Percentiles rank a stretch among this genome's conserved stretches.
Conservation (phyloP, 2,329 filamentous ascomycete species). For the Epichloe gansuensis region DNA sequence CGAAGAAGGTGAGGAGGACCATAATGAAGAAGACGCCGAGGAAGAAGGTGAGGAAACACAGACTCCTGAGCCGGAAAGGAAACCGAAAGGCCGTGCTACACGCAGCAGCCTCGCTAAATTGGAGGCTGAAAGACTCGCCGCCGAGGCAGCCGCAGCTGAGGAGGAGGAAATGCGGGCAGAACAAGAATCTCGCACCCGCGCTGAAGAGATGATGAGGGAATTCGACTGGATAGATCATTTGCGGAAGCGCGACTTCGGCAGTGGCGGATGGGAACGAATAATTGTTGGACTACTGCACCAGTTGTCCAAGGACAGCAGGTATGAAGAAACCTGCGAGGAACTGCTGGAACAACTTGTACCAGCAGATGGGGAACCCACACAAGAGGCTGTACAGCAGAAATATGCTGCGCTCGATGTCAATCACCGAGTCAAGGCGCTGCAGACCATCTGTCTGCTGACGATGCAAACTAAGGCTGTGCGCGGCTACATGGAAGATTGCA, state of each 20-base stretch:
- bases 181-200: slow-evolving; percentile 48
- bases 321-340: slow-evolving; percentile 61
- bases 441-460: slow-evolving; percentile 76
- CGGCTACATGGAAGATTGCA: slow-evolving; percentile 82
- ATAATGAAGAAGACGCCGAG: slow-evolving; percentile 39
- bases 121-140: slow-evolving; percentile 56
- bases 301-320: slow-evolving; percentile 60
- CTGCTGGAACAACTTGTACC: slow-evolving; percentile 74
- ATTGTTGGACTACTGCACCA: slow-evolving; percentile 78
- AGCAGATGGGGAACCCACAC: slow-evolving; percentile 57
- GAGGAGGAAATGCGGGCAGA: slow-evolving; percentile 32
- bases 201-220: slow-evolving; percentile 58
- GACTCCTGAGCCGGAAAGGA: slow-evolving; percentile 59
- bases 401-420: slow-evolving; percentile 76
- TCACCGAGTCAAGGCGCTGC: slow-evolving; percentile 62
- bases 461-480: slow-evolving; percentile 77
- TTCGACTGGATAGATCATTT: slow-evolving; percentile 81
- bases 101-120: slow-evolving; percentile 74
- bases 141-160: slow-evolving; percentile 43
- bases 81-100: slow-evolving; percentile 58
- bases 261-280: slow-evolving; percentile 86
- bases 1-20: slow-evolving; percentile 47
- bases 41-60: slow-evolving; percentile 40
- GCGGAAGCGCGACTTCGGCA: slow-evolving; percentile 68
- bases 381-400: slow-evolving; percentile 57